Evolutionary conservation across 805 yeast species (phyloP).

Genomic region (Metschnikowia gelsemii): DNA sequence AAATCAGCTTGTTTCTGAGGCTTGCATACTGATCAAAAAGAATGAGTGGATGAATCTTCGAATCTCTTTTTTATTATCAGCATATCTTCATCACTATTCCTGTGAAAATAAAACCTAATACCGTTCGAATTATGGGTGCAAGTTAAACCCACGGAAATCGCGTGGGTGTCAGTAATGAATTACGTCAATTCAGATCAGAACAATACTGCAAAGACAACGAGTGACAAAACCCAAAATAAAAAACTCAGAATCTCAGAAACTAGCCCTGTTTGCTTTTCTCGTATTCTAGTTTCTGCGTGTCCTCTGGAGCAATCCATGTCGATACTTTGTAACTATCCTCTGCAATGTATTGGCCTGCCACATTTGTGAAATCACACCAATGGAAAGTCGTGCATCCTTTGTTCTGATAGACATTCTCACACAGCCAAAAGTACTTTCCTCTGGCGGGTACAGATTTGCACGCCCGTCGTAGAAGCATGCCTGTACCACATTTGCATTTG

Average conservation of each 20-base stretch:
- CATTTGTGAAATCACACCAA: constrained; percentile 47
- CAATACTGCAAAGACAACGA: not conserved
- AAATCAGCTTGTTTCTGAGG: too few species aligned
- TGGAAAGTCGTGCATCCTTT: constrained; percentile 49
- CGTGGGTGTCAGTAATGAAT: too few species aligned
- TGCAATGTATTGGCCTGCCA: constrained; percentile 33
- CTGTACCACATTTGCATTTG: constrained; percentile 46
- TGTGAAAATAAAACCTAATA: too few species aligned
- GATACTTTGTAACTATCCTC: constrained; percentile 35
- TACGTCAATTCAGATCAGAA: too few species aligned
- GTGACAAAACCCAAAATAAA: not conserved
- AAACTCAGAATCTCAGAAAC: not conserved
- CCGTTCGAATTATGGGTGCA: too few species aligned
- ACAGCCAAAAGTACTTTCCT: constrained; percentile 68
- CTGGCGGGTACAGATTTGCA: constrained; percentile 44
- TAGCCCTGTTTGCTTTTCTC: not conserved
- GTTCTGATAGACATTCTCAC: constrained; percentile 47
- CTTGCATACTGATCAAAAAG: too few species aligned
- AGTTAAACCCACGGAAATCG: too few species aligned
- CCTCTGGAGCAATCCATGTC: constrained; percentile 48
- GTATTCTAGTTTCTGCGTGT: constrained; percentile 20
- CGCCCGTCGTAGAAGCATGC: constrained; percentile 59
- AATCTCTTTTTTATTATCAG: too few species aligned
- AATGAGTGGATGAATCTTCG: too few species aligned
- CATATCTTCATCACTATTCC: too few species aligned